These are phyloP conservation scores for Plasmodium billcollinsi DNA, from an alignment of 169 alveolate species.

Conservation along the genomic window DNA sequence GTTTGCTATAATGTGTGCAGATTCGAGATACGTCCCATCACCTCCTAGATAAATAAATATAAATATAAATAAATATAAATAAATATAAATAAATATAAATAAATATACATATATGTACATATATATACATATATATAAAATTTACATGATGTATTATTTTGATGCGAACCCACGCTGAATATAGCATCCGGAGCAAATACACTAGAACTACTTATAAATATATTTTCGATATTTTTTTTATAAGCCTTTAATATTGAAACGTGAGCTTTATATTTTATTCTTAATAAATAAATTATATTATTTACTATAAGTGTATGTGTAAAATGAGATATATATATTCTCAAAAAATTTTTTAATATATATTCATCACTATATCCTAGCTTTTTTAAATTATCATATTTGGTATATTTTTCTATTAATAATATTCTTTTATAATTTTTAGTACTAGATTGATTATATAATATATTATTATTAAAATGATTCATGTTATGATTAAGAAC, in stretches of 20 bases:
- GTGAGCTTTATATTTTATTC: slow-evolving; percentile 36
- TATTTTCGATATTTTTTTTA: slow-evolving; percentile 53
- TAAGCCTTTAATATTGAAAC: slow-evolving; percentile 56
- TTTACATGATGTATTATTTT: not conserved
- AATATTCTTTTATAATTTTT: slow-evolving; percentile 40
- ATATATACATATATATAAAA: not conserved
- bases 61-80: not conserved
- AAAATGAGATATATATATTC: slow-evolving; percentile 55
- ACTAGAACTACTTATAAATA: slow-evolving; percentile 55
- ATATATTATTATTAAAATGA: not conserved
- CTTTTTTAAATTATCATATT: slow-evolving; percentile 51
- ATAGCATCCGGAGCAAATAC: slow-evolving; percentile 69
- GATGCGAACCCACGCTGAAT: slow-evolving; percentile 58
- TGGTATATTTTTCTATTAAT: slow-evolving; percentile 68
- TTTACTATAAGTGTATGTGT: slow-evolving; percentile 73
- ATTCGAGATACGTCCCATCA: slow-evolving; percentile 67
- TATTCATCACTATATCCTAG: slow-evolving; percentile 65
- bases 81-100: not conserved
- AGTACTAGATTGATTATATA: not conserved
- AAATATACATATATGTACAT: not conserved
- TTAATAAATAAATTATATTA: slow-evolving; percentile 36
- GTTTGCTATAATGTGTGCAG: slow-evolving; percentile 66
- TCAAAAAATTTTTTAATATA: slow-evolving; percentile 35
- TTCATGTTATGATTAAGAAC: not conserved
- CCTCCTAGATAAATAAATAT: slow-evolving; percentile 17